Conservation (phyloP, 345 rosid genomes). For the Syzygium oleosum region DNA sequence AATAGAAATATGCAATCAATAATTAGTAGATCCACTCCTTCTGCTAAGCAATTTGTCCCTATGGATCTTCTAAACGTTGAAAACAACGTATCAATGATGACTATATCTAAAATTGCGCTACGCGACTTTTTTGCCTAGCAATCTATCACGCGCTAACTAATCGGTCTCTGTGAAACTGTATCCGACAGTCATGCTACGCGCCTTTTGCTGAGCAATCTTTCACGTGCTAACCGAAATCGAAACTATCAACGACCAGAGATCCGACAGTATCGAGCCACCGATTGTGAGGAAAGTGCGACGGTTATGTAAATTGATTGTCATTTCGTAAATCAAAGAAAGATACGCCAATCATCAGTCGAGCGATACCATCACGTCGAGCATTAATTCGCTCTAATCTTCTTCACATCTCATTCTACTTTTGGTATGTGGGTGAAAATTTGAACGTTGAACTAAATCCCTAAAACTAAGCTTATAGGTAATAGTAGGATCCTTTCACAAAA, state of each 20-base stretch:
- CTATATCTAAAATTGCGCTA: neutral
- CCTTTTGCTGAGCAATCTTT: neutral
- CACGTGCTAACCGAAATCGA: neutral
- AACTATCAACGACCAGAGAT: accelerated
- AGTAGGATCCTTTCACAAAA: no score
- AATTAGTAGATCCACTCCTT: neutral
- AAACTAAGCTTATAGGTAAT: neutral
- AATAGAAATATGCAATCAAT: neutral
- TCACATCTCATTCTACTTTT: neutral
- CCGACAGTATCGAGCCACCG: accelerated
- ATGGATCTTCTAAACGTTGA: no score
- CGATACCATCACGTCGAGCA: neutral
- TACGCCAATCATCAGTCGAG: neutral
- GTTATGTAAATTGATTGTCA: neutral
- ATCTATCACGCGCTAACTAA: neutral
- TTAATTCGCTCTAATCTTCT: neutral
- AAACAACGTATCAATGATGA: neutral
- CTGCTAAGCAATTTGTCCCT: no score
- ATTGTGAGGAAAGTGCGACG: neutral
- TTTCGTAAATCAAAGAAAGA: neutral
- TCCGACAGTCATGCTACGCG: accelerated
- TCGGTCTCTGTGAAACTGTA: neutral
- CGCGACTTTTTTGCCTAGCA: neutral
- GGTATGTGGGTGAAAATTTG: neutral
- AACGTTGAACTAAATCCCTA: neutral